Evolutionary conservation across 345 rosid species (phyloP), one percentile per base, ranked within the genome.

Genomic region (Dovyalis caffra): DNA sequence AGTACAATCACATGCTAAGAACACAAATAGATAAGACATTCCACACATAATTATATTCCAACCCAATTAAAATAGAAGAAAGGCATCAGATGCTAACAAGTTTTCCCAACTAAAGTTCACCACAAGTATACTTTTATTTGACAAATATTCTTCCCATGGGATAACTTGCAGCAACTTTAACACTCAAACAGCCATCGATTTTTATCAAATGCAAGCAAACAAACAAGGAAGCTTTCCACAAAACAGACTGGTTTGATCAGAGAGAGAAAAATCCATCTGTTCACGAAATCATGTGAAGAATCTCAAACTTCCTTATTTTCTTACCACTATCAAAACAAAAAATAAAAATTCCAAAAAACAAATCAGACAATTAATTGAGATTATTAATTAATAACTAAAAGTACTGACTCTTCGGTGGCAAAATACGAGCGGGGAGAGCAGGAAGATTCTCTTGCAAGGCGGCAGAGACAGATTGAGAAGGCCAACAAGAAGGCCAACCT

Each of bases 401-500:
- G 21, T 5, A 77, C 93, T 80, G 81, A 93, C 98, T 90, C 86
- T 93, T 96, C 49, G 95, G 98, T 0, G 97, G 98, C 20, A 88
- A 67, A 33, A 86, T 72, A 33, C 72, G 78, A 68, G 83, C 85
- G 23, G 92, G 77, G 65, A 83, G 66, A 49, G 87, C 70, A 10
- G 87, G 85, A 78, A 83, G 73, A 70, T 67, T 84, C 77, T 87
- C 80, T 81, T 78, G 79, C 71, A 85, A 51, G 2, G 74, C 77
- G 60, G 82, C 70, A 25, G 86, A 63, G 31, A 87, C 83, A 14
- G 83, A 74, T 66, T 85, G 90, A 43, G 80, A 83, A 51, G 82
- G 81, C 72, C 86, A 85, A 85, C 96, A 91, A 61, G 91, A 83
- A 72, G 98, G 98, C 95, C 98, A 92, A 6, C 96, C 94, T 80